These are phyloP conservation scores for Lipomyces kockii DNA, from an alignment of 805 yeast genomes.

Conservation along the genomic window DNA sequence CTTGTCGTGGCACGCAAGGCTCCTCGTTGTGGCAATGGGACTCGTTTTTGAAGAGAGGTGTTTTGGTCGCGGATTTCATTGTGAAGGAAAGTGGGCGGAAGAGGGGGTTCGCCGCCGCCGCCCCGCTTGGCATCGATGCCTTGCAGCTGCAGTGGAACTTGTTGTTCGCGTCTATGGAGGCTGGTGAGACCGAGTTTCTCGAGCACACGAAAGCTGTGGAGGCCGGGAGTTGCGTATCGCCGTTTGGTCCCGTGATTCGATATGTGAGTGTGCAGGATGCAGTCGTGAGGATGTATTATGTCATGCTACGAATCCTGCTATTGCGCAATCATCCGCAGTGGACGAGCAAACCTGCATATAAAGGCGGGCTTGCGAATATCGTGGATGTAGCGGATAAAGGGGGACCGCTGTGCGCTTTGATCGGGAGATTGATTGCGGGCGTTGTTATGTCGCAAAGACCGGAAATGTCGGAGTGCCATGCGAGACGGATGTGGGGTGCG, in stretches of 20 bases:
- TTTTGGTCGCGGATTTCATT: conserved; percentile 15
- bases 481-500: no score
- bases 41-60: conserved; percentile 7
- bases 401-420: conserved; percentile 11
- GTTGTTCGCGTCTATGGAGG: conserved; percentile 4
- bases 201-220: conserved; percentile 11
- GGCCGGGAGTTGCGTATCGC: conserved; percentile 6
- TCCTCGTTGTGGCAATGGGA: conserved; percentile 16
- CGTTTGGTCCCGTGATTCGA: conserved; percentile 15
- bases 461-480: no score
- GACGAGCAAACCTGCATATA: conserved; percentile 14
- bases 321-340: conserved; percentile 22
- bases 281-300: conserved; percentile 16
- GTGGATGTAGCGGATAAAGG: conserved; percentile 8
- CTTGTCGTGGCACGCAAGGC: conserved; percentile 6
- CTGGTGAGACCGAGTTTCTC: conserved; percentile 7
- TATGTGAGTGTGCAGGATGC: conserved; percentile 12
- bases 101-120: conserved; percentile 6
- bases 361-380: conserved; percentile 19
- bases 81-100: conserved; percentile 21
- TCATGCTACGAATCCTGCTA: conserved; percentile 15
- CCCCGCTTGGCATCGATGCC: neutral
- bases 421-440: conserved; percentile 16
- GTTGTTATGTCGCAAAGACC: neutral
- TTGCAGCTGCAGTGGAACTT: conserved; percentile 10